Percentiles rank a stretch among this genome's conserved stretches.
phyloP scores from a whole-genome alignment of 2,329 filamentous ascomycete species.

The Pyricularia pennisetigena region DNA sequence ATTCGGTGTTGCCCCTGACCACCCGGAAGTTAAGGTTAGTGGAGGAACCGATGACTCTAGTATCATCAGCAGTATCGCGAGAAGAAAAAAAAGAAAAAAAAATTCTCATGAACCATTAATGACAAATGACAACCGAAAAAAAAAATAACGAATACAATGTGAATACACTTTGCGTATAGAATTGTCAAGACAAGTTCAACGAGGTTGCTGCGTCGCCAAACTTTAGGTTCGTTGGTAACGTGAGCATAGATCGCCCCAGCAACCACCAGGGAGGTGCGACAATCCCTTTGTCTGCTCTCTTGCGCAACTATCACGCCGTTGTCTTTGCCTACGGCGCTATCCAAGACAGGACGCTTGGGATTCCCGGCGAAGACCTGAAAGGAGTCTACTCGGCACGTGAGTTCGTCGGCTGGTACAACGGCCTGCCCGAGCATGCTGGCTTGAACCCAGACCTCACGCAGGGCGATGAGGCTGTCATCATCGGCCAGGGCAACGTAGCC shows the following conservation, averaged over 20 bases:
- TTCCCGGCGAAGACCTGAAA: slow-evolving; percentile 69
- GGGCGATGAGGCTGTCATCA: slow-evolving; percentile 75
- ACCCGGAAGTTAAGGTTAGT: slow-evolving; percentile 89
- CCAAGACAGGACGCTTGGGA: slow-evolving; percentile 66
- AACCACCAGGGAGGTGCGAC: slow-evolving; percentile 30
- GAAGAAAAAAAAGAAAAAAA: background rate
- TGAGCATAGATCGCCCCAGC: slow-evolving; percentile 56
- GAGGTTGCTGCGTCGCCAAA: slow-evolving; percentile 73
- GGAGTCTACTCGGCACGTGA: slow-evolving; percentile 82
- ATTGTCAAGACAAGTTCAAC: slow-evolving; percentile 88
- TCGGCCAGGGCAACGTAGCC: slow-evolving; percentile 95
- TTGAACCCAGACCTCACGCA: slow-evolving; percentile 63
- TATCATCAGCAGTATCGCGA: background rate
- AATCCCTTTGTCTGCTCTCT: slow-evolving; percentile 58
- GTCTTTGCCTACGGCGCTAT: slow-evolving; percentile 90
- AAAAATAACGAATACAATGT: background rate
- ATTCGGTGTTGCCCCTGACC: slow-evolving; percentile 95
- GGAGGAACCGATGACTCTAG: background rate
- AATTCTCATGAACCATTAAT: background rate
- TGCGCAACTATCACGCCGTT: slow-evolving; percentile 82
- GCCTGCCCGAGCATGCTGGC: slow-evolving; percentile 69
- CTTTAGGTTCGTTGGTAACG: slow-evolving; percentile 88
- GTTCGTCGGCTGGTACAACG: slow-evolving; percentile 99
- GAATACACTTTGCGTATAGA: slow-evolving; percentile 38
- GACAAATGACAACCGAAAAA: background rate